Evolutionary conservation across 495 filamentous ascomycete genomes (phyloP).

Genomic region (Aspergillus avenaceus): DNA sequence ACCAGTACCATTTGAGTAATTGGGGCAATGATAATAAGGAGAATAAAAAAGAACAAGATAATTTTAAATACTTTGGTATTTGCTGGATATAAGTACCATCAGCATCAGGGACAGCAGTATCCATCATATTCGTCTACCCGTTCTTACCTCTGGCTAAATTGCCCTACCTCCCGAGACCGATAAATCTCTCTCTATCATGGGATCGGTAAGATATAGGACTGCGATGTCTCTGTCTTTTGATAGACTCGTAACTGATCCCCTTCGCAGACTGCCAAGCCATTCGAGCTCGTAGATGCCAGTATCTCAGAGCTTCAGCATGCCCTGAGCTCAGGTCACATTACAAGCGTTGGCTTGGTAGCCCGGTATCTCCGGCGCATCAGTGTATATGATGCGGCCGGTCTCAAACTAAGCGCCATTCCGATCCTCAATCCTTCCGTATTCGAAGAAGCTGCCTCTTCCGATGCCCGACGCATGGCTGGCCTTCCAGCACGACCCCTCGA

Average conservation of each 20-base stretch:
- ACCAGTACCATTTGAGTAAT: too few species aligned
- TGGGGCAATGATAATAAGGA: too few species aligned
- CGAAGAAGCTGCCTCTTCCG: constrained; percentile 29
- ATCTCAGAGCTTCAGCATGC: constrained; percentile 13
- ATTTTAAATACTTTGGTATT: background rate
- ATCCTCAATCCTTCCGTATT: constrained; percentile 26
- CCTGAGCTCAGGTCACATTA: constrained; percentile 22
- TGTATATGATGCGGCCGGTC: constrained; percentile 27
- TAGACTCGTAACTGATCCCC: too few species aligned
- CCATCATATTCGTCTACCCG: too few species aligned
- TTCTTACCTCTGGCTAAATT: too few species aligned
- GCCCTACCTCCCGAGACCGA: too few species aligned
- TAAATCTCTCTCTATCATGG: background rate
- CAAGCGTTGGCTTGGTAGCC: constrained; percentile 40
- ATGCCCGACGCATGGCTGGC: constrained; percentile 25
- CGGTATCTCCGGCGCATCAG: constrained; percentile 48
- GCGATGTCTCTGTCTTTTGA: too few species aligned
- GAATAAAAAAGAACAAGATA: background rate
- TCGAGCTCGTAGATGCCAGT: constrained; percentile 13
- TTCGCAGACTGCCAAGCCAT: background rate
- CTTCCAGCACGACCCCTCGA: constrained; percentile 49
- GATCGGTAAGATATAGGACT: background rate
- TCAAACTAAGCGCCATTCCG: constrained; percentile 30
- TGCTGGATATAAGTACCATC: background rate
- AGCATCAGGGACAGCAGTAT: background rate